Evolutionary conservation across 495 filamentous ascomycete species (phyloP).

Genomic region (Terfezia claveryi): DNA sequence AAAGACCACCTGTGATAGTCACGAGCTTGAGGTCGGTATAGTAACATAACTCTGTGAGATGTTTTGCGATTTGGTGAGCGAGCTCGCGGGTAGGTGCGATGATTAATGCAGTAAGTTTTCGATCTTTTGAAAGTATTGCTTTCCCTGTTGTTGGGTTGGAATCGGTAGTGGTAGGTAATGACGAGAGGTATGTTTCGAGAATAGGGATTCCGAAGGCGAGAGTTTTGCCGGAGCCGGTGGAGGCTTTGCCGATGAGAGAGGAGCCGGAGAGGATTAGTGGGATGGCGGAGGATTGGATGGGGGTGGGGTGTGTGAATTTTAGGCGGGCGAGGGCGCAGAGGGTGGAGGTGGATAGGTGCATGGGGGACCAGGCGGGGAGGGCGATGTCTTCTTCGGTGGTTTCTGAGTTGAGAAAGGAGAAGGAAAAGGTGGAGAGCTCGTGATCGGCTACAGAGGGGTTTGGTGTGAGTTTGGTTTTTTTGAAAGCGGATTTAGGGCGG

Average conservation of each 20-base stretch:
- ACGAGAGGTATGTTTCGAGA: conserved; percentile 38
- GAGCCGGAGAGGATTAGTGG: conserved; percentile 51
- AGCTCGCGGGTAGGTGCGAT: conserved; percentile 82
- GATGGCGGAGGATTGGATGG: conserved; percentile 57
- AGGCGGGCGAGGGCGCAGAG: conserved; percentile 54
- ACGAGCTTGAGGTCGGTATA: conserved; percentile 44
- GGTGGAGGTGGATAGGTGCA: conserved; percentile 46
- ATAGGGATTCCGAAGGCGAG: conserved; percentile 66
- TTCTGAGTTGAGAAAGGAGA: too few species aligned
- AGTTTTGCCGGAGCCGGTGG: conserved; percentile 69
- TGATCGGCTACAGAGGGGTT: too few species aligned
- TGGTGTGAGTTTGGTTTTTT: too few species aligned
- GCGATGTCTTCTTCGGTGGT: conserved; percentile 19
- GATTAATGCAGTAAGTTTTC: conserved; percentile 43
- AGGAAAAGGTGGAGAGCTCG: too few species aligned
- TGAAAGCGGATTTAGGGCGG: too few species aligned
- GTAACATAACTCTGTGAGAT: conserved; percentile 48
- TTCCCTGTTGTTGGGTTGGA: conserved; percentile 19
- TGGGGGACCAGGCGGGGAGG: conserved; percentile 50
- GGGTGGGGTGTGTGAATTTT: conserved; percentile 55
- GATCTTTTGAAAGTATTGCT: conserved; percentile 26
- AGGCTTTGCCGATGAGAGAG: conserved; percentile 61
- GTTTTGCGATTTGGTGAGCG: conserved; percentile 68
- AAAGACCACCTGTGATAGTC: conserved; percentile 73
- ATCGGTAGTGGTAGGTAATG: conserved; percentile 20